Conservation (phyloP, 2,329 filamentous ascomycete species). For the Xylariaceae sp. region DNA sequence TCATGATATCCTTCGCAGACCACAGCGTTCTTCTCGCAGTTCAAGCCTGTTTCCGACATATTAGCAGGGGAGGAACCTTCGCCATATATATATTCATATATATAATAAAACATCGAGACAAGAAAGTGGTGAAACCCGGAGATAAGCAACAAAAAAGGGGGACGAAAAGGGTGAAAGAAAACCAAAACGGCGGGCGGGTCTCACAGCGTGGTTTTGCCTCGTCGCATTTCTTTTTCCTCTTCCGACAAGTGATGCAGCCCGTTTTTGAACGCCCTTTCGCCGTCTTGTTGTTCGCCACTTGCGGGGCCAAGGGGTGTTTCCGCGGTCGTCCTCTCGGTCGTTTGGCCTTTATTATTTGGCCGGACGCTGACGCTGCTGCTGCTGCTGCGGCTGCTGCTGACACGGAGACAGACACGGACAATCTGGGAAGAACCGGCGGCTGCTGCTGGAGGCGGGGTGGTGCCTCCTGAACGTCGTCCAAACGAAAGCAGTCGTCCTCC, state of each 20-base stretch:
- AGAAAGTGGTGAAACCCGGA: too few relatives aligned
- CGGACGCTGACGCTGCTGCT: slow-evolving; percentile 17
- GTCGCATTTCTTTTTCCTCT: slow-evolving; percentile 68
- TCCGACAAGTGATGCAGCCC: slow-evolving; percentile 61
- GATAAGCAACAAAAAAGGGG: too few relatives aligned
- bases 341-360: slow-evolving; percentile 42
- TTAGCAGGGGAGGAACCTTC: background rate
- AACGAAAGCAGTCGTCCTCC: slow-evolving; percentile 50
- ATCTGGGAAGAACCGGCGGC: slow-evolving; percentile 24
- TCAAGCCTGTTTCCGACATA: slow-evolving; percentile 53
- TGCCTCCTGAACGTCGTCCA: slow-evolving; percentile 48
- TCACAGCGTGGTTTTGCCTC: slow-evolving; percentile 61
- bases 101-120: too few relatives aligned
- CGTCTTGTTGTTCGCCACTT: slow-evolving; percentile 57
- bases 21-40: slow-evolving; percentile 90
- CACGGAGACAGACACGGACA: slow-evolving; percentile 6
- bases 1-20: slow-evolving; percentile 87
- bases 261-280: slow-evolving; percentile 72
- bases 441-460: slow-evolving; percentile 24
- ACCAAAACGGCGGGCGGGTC: slow-evolving; percentile 4
- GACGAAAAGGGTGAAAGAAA: background rate
- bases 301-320: slow-evolving; percentile 66
- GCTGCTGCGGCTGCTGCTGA: slow-evolving; percentile 1
- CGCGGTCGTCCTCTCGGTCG: slow-evolving; percentile 73
- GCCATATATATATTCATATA: too few relatives aligned